Base-by-base conservation (phyloP, 2,329 filamentous ascomycete genomes). In the Bimuria novae-zelandiae region DNA sequence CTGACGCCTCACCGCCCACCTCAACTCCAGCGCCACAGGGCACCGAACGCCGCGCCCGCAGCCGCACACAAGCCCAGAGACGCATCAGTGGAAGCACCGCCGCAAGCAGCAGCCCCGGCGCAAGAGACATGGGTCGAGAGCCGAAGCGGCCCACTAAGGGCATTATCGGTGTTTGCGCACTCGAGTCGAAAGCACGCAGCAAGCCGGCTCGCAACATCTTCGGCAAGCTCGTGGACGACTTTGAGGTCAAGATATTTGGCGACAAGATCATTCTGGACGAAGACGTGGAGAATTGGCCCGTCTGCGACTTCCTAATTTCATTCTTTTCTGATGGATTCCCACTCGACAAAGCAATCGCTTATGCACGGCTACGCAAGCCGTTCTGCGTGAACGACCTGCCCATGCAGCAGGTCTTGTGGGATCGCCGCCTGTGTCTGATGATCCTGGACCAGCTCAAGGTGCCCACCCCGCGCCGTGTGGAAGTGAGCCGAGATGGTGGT, bases 291-390 rank as follows among this genome's bases (percentile, higher is more conserved):
- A 96, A 97, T 71, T 97, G 92, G 92, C 92, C 92, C 16, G 86
- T 96, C 49, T 95, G 91, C 74, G 94, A 99, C 76, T 99, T 96
- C 67, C 78, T 99, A 51, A 96, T 99, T 67, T 96, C 92, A 3
- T 99, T 99, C 77, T 99, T 97, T 75, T 97, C 93, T 0, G 93
- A 97, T 72, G 94, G 94, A 0, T 99, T 99, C 63, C 94, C 94
- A 0, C 78, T 99, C 41, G 92, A 97, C 61, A 99, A 99, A 72
- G 94, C 95, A 4, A 96, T 99, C 64, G 90, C 92, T 29, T 99
- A 99, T 73, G 90, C 92, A 56, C 91, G 92, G 67, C 84, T 96
- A 10, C 87, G 94, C 51, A 96, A 96, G 70, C 94, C 94, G 0
- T 97, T 97, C 65, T 97, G 93, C 70, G 92, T 99, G 69, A 99